Percentiles rank a stretch among this genome's conserved stretches.
phyloP scores from a whole-genome alignment of 1,139 yeast species.

The Yamadazyma friedrichii region DNA sequence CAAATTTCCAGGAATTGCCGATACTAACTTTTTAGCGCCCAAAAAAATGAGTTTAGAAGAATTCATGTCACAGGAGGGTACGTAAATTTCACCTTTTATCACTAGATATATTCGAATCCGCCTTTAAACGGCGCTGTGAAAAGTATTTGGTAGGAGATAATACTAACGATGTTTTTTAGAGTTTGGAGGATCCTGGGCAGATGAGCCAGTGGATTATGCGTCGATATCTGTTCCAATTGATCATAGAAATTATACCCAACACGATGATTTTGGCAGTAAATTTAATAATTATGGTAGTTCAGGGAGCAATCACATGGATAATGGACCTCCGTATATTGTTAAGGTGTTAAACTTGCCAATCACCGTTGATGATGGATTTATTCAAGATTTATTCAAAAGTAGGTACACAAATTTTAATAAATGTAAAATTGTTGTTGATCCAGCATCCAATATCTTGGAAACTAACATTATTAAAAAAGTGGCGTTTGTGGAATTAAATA shows the following conservation, averaged over 20 bases:
- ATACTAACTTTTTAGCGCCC: slow-evolving; percentile 22
- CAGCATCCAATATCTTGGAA: slow-evolving; percentile 39
- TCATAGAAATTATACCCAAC: slow-evolving; percentile 18
- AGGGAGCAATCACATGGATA: slow-evolving; percentile 16
- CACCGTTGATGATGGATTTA: slow-evolving; percentile 35
- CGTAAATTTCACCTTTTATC: too few relatives aligned
- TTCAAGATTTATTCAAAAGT: slow-evolving; percentile 44
- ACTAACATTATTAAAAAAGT: slow-evolving; percentile 46
- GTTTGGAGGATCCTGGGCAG: slow-evolving; percentile 73
- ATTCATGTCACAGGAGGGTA: slow-evolving; percentile 53
- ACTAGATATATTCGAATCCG: too few relatives aligned
- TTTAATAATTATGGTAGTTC: not conserved
- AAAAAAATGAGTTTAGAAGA: slow-evolving; percentile 55
- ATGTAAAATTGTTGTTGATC: slow-evolving; percentile 44
- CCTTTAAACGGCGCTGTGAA: too few relatives aligned
- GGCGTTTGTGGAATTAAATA: slow-evolving; percentile 59
- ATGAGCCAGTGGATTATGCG: slow-evolving; percentile 68
- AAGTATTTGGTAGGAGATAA: too few relatives aligned
- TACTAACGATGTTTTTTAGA: slow-evolving; percentile 20
- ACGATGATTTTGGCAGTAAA: not conserved
- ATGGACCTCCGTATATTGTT: slow-evolving; percentile 57
- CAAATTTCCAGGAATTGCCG: too few relatives aligned
- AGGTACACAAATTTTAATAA: slow-evolving; percentile 41
- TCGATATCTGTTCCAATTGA: slow-evolving; percentile 61
- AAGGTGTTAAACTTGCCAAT: slow-evolving; percentile 53